phyloP scores from a whole-genome alignment of 2,329 filamentous ascomycete species.

The Trichoderma hamatum region DNA sequence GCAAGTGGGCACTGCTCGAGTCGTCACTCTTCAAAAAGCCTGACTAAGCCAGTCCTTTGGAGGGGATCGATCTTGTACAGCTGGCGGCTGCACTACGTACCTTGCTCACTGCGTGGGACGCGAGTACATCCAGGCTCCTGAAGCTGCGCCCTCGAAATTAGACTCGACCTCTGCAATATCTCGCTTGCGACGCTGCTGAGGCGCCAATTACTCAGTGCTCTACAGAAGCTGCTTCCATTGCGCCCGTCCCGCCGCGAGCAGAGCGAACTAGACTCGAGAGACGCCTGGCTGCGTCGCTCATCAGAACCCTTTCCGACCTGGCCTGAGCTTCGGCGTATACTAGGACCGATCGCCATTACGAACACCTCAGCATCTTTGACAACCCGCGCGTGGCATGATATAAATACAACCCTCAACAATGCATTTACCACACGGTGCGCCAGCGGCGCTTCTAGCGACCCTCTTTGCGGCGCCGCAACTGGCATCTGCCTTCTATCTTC shows the following conservation, averaged over 20 bases:
- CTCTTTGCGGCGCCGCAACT: constrained; percentile 57
- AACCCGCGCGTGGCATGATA: constrained; percentile 35
- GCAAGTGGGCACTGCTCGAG: constrained; percentile 2
- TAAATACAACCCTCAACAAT: constrained; percentile 42
- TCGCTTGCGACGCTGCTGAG: neutral
- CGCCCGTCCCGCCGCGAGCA: neutral
- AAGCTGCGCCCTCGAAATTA: constrained; percentile 7
- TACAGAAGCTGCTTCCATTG: neutral
- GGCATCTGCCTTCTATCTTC: constrained; percentile 85
- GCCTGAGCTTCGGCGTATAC: neutral
- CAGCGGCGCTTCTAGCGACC: constrained; percentile 54
- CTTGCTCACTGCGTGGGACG: too few relatives aligned
- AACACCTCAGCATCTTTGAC: constrained; percentile 14
- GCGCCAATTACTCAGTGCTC: neutral
- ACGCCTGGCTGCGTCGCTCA: constrained; percentile 27
- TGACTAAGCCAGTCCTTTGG: neutral
- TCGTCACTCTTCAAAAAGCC: neutral
- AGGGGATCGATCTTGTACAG: neutral
- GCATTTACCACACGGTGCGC: constrained; percentile 51
- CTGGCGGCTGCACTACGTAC: neutral
- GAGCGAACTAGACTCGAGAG: neutral
- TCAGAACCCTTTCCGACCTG: neutral
- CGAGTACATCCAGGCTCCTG: constrained; percentile 10
- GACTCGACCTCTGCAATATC: neutral
- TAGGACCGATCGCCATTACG: neutral